These are phyloP conservation scores for Phytophthora lateralis DNA, from an alignment of 352 stramenopile genomes.

Conservation along the genomic window DNA sequence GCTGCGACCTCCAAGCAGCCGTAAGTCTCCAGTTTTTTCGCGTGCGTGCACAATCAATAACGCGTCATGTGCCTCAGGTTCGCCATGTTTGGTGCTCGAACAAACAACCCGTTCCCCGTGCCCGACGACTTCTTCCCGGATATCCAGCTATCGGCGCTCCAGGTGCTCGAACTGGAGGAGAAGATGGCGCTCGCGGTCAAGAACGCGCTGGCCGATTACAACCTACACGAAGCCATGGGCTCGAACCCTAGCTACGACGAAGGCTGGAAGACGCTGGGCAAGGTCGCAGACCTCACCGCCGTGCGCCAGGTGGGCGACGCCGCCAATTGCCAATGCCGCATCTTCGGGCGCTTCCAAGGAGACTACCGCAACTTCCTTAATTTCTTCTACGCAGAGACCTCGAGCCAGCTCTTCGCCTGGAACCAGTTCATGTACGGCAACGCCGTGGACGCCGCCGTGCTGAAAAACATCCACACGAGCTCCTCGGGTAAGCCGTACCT, in stretches of 20 bases:
- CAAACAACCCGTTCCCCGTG: slow-evolving; percentile 32
- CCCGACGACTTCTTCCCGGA: slow-evolving; percentile 51
- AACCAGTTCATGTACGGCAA: slow-evolving; percentile 68
- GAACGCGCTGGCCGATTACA: slow-evolving; percentile 50
- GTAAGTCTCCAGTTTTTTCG: slow-evolving; percentile 3
- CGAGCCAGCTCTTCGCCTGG: slow-evolving; percentile 62
- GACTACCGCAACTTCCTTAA: slow-evolving; percentile 71
- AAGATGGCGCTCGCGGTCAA: slow-evolving; percentile 44
- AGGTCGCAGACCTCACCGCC: slow-evolving; percentile 33
- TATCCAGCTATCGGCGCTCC: slow-evolving; percentile 34
- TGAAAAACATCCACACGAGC: slow-evolving; percentile 72
- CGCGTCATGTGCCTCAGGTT: slow-evolving; percentile 2
- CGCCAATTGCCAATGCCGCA: slow-evolving; percentile 40
- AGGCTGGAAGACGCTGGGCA: slow-evolving; percentile 36
- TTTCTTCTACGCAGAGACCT: slow-evolving; percentile 66
- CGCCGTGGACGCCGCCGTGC: slow-evolving; percentile 60
- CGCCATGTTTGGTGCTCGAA: slow-evolving; percentile 14
- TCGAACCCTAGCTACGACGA: slow-evolving; percentile 27
- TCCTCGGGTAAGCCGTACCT: slow-evolving; percentile 38
- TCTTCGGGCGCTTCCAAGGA: slow-evolving; percentile 57
- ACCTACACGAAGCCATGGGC: slow-evolving; percentile 50
- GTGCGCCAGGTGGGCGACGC: slow-evolving; percentile 27
- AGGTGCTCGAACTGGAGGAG: slow-evolving; percentile 39
- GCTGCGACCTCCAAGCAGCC: slow-evolving; percentile 1
- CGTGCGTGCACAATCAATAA: slow-evolving; percentile 5